Evolutionary conservation across 352 stramenopile genomes (phyloP).

Genomic region (Peronospora destructor): DNA sequence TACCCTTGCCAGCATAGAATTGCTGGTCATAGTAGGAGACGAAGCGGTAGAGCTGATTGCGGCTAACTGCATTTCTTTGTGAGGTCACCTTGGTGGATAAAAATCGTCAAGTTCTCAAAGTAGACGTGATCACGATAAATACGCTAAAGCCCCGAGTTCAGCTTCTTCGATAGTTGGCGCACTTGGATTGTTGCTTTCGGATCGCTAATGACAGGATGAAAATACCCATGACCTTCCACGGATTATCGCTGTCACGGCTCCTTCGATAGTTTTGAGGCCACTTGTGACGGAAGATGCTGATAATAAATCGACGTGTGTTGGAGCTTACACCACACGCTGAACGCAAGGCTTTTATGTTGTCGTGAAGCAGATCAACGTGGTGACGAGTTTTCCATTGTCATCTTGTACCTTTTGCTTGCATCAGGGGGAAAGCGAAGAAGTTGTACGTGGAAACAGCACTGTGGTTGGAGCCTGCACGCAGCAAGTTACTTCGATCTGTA

Average conservation of each 20-base stretch:
- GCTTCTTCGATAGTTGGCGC: no score
- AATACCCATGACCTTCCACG: no score
- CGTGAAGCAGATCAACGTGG: slow-evolving; percentile 35
- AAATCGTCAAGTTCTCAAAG: no score
- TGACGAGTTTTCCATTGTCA: slow-evolving; percentile 50
- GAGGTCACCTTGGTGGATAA: no score
- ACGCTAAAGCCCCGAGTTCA: no score
- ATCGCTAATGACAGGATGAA: no score
- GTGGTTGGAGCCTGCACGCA: slow-evolving; percentile 75
- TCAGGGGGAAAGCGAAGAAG: slow-evolving; percentile 55
- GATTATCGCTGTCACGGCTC: no score
- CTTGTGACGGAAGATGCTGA: slow-evolving; percentile 66
- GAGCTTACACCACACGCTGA: slow-evolving; percentile 24
- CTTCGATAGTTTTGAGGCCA: no score
- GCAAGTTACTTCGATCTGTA: slow-evolving; percentile 57
- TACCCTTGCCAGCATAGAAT: slow-evolving; percentile 71
- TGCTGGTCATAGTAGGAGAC: slow-evolving; percentile 87
- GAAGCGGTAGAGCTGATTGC: slow-evolving; percentile 80
- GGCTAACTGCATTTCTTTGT: no score
- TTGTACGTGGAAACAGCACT: slow-evolving; percentile 62
- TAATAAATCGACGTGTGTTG: slow-evolving; percentile 56
- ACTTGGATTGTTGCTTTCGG: no score
- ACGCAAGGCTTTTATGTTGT: slow-evolving; percentile 30
- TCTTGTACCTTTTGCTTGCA: slow-evolving; percentile 42
- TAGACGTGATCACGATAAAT: no score